Evolutionary conservation across 495 filamentous ascomycete species (phyloP).

Genomic region (Penicillium paxilli): DNA sequence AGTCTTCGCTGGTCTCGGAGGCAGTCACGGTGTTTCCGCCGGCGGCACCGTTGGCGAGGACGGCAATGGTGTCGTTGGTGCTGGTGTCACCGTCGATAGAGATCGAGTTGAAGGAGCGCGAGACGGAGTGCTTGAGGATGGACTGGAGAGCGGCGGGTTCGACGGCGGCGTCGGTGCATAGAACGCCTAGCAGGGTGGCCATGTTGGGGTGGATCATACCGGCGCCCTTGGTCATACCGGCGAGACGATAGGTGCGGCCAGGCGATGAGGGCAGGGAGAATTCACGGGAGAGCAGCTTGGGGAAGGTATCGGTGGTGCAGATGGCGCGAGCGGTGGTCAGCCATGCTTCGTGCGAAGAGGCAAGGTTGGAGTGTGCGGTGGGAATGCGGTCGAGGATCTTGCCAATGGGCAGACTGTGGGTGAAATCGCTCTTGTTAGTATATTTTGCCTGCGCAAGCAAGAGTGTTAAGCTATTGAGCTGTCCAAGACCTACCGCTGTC

Average conservation of each 20-base stretch:
- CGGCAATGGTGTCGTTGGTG: slow-evolving; percentile 93
- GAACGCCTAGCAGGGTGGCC: slow-evolving; percentile 91
- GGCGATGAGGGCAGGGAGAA: slow-evolving; percentile 86
- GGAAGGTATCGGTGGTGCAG: slow-evolving; percentile 98
- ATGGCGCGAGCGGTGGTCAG: slow-evolving; percentile 85
- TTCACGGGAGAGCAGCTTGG: slow-evolving; percentile 83
- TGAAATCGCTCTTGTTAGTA: background rate
- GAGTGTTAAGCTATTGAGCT: background rate
- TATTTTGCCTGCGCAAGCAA: background rate
- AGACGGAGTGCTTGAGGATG: slow-evolving; percentile 72
- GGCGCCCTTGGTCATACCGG: slow-evolving; percentile 96
- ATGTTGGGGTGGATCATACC: slow-evolving; percentile 99
- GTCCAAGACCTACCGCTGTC: slow-evolving; percentile 64
- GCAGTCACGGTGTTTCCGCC: slow-evolving; percentile 55
- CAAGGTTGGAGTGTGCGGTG: slow-evolving; percentile 65
- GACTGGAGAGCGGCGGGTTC: slow-evolving; percentile 63
- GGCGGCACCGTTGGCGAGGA: slow-evolving; percentile 92
- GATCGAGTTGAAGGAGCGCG: slow-evolving; percentile 93
- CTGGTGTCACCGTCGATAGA: slow-evolving; percentile 95
- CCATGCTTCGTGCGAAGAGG: slow-evolving; percentile 80
- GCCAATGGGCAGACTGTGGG: slow-evolving; percentile 72
- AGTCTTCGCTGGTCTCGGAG: slow-evolving; percentile 58
- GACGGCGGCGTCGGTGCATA: slow-evolving; percentile 91
- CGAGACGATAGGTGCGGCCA: slow-evolving; percentile 70
- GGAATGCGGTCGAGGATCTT: slow-evolving; percentile 87